Base-by-base conservation (phyloP, 768 basidiomycete species). In the Leucocoprinus sp. region DNA sequence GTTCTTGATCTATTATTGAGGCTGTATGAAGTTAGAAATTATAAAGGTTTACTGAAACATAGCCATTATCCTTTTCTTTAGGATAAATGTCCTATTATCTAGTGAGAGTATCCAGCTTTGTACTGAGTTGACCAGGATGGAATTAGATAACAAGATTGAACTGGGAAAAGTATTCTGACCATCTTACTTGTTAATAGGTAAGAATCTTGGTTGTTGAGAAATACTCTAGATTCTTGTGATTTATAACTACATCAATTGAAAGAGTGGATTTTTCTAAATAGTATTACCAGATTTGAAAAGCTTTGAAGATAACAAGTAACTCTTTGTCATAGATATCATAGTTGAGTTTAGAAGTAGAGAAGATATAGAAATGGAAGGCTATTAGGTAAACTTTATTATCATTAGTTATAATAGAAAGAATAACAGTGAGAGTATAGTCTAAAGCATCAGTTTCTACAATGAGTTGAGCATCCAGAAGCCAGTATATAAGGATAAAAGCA, bases 241-340 rank as follows among this genome's bases (percentile, higher is more conserved):
- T 55, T 0, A 54, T 54, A 23, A 59, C 21, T 11, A 50, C 21
- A 23, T 53, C n/a, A 27, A 34, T 37, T 17, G n/a, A 19, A 7
- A 34, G 43, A 22, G 21, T 9, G 11, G 37, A 24, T 29, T 37
- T 26, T 21, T 47, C 37, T 7, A 47, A 18, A 21, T 47, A 47
- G 36, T 47, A 37, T n/a, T n/a, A n/a, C n/a, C n/a, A n/a, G n/a
- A n/a, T n/a, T n/a, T n/a, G n/a, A n/a, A n/a, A n/a, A n/a, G 27
- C 27, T 28, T 28, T 12, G 12, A 28, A 28, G 27, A 28, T 28
- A 12, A 12, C 27, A 28, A 28, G 27, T 12, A 28, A 28, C 27
- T 28, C 27, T 12, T 28, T 37, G 37, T 80, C 66, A 47, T 75
- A 63, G 15, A 72, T 66, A 11, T 71, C 58, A 49, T 78, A 77